These are phyloP conservation scores for Novymonas esmeraldas DNA, from an alignment of 208 protist genomes.

Conservation along the genomic window DNA sequence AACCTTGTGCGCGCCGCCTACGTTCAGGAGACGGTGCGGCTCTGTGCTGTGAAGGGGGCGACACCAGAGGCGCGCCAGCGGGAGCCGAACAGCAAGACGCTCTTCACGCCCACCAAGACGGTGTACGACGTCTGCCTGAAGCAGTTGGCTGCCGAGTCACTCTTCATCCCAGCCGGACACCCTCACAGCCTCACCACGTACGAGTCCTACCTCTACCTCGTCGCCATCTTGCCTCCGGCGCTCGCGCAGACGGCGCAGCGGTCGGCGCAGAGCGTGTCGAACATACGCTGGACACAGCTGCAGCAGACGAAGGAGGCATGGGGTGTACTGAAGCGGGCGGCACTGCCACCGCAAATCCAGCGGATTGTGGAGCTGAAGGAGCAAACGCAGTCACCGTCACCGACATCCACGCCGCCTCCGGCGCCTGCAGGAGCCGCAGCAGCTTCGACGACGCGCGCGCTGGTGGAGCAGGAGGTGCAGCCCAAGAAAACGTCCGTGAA, in stretches of 20 bases:
- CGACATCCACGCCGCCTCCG: constrained; percentile 2
- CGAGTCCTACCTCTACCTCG: constrained; percentile 45
- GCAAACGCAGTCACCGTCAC: not conserved
- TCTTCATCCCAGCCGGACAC: constrained; percentile 52
- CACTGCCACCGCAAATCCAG: constrained; percentile 30
- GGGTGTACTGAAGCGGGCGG: constrained; percentile 43
- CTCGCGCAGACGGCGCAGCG: constrained; percentile 19
- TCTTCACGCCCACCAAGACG: constrained; percentile 49
- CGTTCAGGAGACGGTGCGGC: constrained; percentile 55
- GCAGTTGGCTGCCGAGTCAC: constrained; percentile 47
- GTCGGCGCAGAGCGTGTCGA: constrained; percentile 23
- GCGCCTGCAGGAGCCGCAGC: not conserved
- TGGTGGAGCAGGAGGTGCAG: not conserved
- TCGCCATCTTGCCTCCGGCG: constrained; percentile 31
- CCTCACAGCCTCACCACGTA: constrained; percentile 58
- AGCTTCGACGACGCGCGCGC: too few species aligned
- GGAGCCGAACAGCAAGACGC: constrained; percentile 33
- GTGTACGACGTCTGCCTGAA: constrained; percentile 56
- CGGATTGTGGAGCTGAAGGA: constrained; percentile 6
- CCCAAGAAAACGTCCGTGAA: not conserved
- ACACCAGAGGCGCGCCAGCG: constrained; percentile 40
- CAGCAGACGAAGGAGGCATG: constrained; percentile 44
- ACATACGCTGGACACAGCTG: constrained; percentile 46
- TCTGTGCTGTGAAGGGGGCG: constrained; percentile 48
- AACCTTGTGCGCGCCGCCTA: constrained; percentile 50